Conservation (phyloP, 495 filamentous ascomycete genomes). For the Polyplosphaeria fusca region DNA sequence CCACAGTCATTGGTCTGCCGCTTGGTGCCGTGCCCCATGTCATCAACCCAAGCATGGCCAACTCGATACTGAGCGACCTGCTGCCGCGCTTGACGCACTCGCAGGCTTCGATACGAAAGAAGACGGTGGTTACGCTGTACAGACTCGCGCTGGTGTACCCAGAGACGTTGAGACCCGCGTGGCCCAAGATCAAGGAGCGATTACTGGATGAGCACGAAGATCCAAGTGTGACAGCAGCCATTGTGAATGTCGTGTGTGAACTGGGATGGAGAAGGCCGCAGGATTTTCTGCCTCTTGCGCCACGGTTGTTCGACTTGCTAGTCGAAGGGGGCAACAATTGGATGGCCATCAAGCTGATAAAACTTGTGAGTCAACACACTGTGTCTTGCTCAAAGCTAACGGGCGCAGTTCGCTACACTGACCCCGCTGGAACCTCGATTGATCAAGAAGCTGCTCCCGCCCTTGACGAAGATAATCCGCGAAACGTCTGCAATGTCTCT, state of each 20-base stretch:
- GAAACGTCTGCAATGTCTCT: conserved; percentile 96
- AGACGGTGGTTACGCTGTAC: conserved; percentile 90
- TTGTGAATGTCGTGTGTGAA: conserved; percentile 95
- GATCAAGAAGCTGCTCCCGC: conserved; percentile 89
- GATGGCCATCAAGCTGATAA: conserved; percentile 99
- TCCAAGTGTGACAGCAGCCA: conserved; percentile 88
- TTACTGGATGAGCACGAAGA: conserved; percentile 89
- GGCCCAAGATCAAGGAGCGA: conserved; percentile 94
- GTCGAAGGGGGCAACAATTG: conserved; percentile 96
- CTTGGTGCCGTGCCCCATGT: conserved; percentile 86
- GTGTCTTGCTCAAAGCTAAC: not conserved
- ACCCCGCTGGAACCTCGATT: conserved; percentile 90
- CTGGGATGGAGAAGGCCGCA: conserved; percentile 88
- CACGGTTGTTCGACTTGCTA: conserved; percentile 83
- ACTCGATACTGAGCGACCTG: conserved; percentile 81
- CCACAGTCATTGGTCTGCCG: conserved; percentile 76
- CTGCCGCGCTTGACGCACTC: conserved; percentile 83
- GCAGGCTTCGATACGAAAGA: conserved; percentile 80
- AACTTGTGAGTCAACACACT: conserved; percentile 61
- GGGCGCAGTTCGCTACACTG: conserved; percentile 79
- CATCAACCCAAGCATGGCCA: conserved; percentile 82
- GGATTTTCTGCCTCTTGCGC: conserved; percentile 90
- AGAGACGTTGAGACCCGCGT: conserved; percentile 84
- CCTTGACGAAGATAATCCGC: conserved; percentile 84
- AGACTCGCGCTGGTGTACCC: conserved; percentile 89